Base-by-base conservation (phyloP, 2,329 filamentous ascomycete species). In the Aureobasidium uvarum region DNA sequence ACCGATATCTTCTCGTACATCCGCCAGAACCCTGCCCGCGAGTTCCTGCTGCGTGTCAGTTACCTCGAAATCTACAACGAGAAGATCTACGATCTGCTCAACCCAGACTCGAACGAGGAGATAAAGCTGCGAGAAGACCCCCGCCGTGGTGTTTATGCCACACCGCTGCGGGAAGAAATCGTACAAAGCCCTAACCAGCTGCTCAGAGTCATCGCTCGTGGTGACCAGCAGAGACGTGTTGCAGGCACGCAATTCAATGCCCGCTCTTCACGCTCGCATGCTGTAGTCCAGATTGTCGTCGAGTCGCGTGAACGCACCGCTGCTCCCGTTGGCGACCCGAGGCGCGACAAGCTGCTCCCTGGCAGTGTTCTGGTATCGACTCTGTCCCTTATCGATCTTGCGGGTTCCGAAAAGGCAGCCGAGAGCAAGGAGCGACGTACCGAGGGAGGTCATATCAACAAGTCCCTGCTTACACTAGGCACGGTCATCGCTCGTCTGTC, bases 1-100 rank as follows among this genome's bases (percentile, higher is more conserved):
- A 98, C 95, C 68, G 95, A 99, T 74, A 99, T 99, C 62, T 99
- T 99, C 77, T 98, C 95, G 0, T 99, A 97, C 77, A 99, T 99
- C 71, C 89, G 95, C 66, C 95, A 99, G 79, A 98, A 95, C 0
- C 95, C 95, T 0, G 91, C 92, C 41, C 86, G 95, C 67, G 95
- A 99, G 74, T 99, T 99, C 70, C 79, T 99, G 66, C 84, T 99
- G 66, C 89, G 95, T 68, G 95, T 99, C 74, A 98, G 94, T 81
- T 99, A 99, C 75, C 83, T 99, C 68, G 95, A 99, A 79, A 99
- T 99, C 67, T 99, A 99, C 80, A 99, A 99, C 73, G 95, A 99
- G 75, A 96, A 86, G 77, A 98, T 99, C 66, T 91, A 97, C 74
- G 95, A 99, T 77, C 81, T 99, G 58, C 82, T 99, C 51, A 94